Evolutionary conservation across 2,329 filamentous ascomycete genomes (phyloP).

Genomic region (Diaporthe humulicola): DNA sequence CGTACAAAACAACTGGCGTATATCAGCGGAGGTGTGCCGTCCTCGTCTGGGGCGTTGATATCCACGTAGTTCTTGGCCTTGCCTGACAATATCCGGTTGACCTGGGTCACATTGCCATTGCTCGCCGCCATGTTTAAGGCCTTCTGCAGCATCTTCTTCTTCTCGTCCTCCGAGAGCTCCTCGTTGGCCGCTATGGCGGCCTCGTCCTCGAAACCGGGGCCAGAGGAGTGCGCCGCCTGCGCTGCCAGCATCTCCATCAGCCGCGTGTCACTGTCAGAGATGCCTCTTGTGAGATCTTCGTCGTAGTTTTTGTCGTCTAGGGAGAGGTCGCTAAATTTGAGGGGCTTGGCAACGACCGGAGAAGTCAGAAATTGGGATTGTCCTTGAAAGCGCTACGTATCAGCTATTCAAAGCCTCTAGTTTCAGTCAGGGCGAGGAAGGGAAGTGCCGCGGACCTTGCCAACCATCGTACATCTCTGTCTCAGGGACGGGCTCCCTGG

Average conservation of each 20-base stretch:
- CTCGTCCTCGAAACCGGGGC: conserved; percentile 80
- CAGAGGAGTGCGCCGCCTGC: conserved; percentile 87
- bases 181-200: conserved; percentile 82
- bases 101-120: conserved; percentile 90
- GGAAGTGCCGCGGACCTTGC: conserved; percentile 75
- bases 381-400: conserved; percentile 65
- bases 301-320: conserved; percentile 84
- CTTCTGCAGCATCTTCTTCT: conserved; percentile 85
- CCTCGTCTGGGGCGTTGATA: conserved; percentile 89
- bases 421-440: neutral
- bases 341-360: conserved; percentile 84
- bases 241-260: conserved; percentile 97
- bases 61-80: conserved; percentile 83
- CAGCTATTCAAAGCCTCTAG: conserved; percentile 9
- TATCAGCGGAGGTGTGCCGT: conserved; percentile 95
- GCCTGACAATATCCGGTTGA: conserved; percentile 81
- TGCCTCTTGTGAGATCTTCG: conserved; percentile 70
- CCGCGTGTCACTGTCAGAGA: conserved; percentile 83
- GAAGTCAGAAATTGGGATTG: conserved; percentile 96
- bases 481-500: conserved; percentile 78
- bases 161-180: conserved; percentile 80
- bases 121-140: conserved; percentile 94
- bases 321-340: conserved; percentile 85
- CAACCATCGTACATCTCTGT: conserved; percentile 99
- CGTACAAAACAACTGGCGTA: conserved; percentile 97